Evolutionary conservation across 345 rosid genomes (phyloP), one percentile per base, ranked within the genome.

Genomic region (Brassica juncea): DNA sequence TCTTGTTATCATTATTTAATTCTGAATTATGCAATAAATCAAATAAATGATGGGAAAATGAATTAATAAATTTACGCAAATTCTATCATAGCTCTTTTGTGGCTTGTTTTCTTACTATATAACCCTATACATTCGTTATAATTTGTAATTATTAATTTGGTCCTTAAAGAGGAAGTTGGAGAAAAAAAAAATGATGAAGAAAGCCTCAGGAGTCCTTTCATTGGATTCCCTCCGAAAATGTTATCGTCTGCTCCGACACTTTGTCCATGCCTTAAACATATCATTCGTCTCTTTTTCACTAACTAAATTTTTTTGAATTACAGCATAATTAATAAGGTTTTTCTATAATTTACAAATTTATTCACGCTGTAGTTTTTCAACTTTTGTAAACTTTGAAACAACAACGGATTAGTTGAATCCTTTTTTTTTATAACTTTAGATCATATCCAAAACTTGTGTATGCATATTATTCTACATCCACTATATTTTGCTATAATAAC

Each of bases 141-240:
- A 77, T 21, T 37, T 37, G 19, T 57, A 14, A 71, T 65, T 65
- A 78, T 72, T 72, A 42, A 35, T 54, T 58, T 66, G 31, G 35
- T 23, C 39, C 27, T 63, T 16, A 27, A 55, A 68, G 30, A 54
- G 35, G 31, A 65, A 63, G 32, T 25, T 58, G 21, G 19, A 49
- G 21, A 10, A n/a, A 44, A 14, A 21, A 30, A 73, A 74, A 74
- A 70, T 80, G 76, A 75, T 74, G 72, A 64, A 15, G 66, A 80
- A 81, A 35, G 78, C 78, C 81, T 78, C 81, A 81, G 78, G 84
- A 77, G 81, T 77, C 74, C 65, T 66, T 77, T 72, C 84, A 77
- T 81, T 77, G 81, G 84, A 81, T 81, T 81, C 84, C 78, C 78
- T 66, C 66, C 12, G 42, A 8, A 65, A 59, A 47, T 81, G 77